Evolutionary conservation across 257 asterid genomes (phyloP), one percentile per base, ranked within the genome.

Genomic region (Anisodus tanguticus): DNA sequence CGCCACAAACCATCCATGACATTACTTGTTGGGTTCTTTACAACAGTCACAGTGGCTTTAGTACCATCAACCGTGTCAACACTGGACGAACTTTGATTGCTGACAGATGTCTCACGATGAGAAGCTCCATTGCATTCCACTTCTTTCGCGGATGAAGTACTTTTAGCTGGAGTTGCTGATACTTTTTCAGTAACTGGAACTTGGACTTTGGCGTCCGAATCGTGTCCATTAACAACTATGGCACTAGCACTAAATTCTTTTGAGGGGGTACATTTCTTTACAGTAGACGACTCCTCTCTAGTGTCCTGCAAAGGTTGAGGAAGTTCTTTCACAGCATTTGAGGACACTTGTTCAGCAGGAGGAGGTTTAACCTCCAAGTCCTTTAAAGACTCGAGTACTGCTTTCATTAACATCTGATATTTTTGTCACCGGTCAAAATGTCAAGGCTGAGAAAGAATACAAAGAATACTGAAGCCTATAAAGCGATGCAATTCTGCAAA

Each of bases 381-480:
- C 90, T 95, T 94, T 70, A 95, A 90, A 13, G 99, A 95, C 92
- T 91, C 93, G 4, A 91, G 88, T 82, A 95, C 87, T 1, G 99
- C 99, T 86, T 88, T 90, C 95, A 91, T 92, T 69, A 94, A 49
- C 99, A 95, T 95, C 99, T 95, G 90, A 83, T 54, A 86, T 63
- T 68, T 69, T 85, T 85, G 81, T 47, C 63, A 83, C 64, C 79
- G 77, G 43, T 8, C 31, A 53, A 47, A 31, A 81, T 53, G 62
- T 85, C 79, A 49, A 31, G 39, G 39, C 55, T 47, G 26, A 35
- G 15, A 62, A 83, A 8, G 26, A 31, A 31, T 31, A 31, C 35
- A 31, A 31, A 31, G 35, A 31, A 10, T 49, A 67, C 62, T 59
- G 81, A 59, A 15, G 47, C 49, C 84, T 22, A 16, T 58, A 15